Base-by-base conservation (phyloP, 208 protist species). In the Herpetomonas samuelpessoai region DNA sequence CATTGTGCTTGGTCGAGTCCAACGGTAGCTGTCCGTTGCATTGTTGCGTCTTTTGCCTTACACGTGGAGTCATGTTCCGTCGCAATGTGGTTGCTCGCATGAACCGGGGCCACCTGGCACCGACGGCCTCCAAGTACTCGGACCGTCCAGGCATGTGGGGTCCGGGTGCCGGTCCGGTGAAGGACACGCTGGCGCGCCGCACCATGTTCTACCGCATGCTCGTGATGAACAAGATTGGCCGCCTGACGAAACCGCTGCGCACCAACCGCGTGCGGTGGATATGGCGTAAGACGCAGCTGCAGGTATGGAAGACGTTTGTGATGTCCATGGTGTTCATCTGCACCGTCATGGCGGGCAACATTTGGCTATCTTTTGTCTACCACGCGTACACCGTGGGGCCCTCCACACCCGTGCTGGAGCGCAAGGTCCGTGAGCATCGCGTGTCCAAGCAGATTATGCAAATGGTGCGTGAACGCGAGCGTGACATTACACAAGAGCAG, bases 401-500 rank as follows among this genome's bases (percentile, higher is more conserved):
- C 2, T 83, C 81, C 26, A 95, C 89, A 1, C 89, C 89, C 1
- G 86, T 95, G 39, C 73, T 95, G 16, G 83, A 95, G 53, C 83
- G 89, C n/a, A 92, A 92, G 52, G 89, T 92, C 46, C 89, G 86
- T 62, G 85, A 95, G 61, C 89, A 95, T 56, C 82, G 89, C 26
- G 83, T 95, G 10, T 92, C 85, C 12, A 92, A 92, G 71, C 89
- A 95, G 54, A 92, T 95, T 75, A 76, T 95, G 74, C 83, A 91
- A 52, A 95, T 95, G 89, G 89, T 95, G 6, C 85, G 89, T 35
- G 85, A 95, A 62, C 73, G 84, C 18, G 89, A 95, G 72, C 83
- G 81, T 22, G 79, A 86, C 39, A 58, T 95, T 18, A 61, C 80
- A 22, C 62, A 81, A 55, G 81, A 91, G 61, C 74, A 87, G 41